phyloP scores from a whole-genome alignment of 179 eudicot genomes.

The Camellia oleifera region DNA sequence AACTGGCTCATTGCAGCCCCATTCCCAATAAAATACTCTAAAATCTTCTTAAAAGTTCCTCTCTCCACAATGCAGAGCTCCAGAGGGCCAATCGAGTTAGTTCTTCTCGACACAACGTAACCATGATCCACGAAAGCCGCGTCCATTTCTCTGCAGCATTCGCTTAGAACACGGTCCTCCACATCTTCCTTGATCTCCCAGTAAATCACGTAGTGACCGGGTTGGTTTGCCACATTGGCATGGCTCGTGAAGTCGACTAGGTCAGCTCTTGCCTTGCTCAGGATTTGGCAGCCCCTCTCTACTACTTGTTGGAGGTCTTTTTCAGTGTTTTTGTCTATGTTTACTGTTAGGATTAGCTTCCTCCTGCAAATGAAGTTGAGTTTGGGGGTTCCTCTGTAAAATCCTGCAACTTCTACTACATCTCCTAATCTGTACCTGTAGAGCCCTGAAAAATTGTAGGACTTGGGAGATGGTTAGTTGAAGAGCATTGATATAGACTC shows the following conservation, averaged over 20 bases:
- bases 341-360: conserved; percentile 62
- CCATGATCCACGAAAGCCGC: conserved; percentile 64
- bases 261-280: conserved; percentile 43
- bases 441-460: conserved; percentile 43
- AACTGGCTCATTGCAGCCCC: conserved; percentile 79
- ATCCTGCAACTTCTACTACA: conserved; percentile 69
- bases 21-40: conserved; percentile 59
- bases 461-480: not conserved
- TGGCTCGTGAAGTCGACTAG: conserved; percentile 80
- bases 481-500: not conserved
- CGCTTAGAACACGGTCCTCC: conserved; percentile 37
- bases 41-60: conserved; percentile 64
- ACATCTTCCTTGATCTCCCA: conserved; percentile 77
- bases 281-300: conserved; percentile 48
- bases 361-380: conserved; percentile 67
- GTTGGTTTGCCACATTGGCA: conserved; percentile 46
- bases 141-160: conserved; percentile 71
- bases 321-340: conserved; percentile 82
- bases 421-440: conserved; percentile 77
- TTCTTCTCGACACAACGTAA: conserved; percentile 62
- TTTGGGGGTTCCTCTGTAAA: conserved; percentile 55
- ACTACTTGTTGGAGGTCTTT: conserved; percentile 69
- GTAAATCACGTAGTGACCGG: conserved; percentile 72
- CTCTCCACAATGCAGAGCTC: conserved; percentile 61
- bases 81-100: conserved; percentile 59